Percentiles rank a stretch among this genome's conserved stretches.
Conservation (phyloP, 2,329 filamentous ascomycete species). For the Sphaceloma murrayae region DNA sequence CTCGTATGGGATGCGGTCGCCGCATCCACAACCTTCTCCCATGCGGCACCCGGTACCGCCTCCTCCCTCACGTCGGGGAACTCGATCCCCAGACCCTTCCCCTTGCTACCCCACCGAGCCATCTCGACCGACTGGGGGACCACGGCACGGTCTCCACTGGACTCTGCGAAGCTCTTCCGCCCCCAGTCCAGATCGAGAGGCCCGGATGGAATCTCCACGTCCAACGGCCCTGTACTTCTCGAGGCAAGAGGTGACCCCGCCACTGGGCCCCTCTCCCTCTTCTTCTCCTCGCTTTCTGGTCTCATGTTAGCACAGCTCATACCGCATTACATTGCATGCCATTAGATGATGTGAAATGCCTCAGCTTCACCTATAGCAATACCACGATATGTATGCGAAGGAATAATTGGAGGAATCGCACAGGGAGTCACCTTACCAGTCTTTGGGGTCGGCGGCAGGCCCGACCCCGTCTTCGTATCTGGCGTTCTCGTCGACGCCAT, state of each 20-base stretch:
- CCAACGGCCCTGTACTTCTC: constrained; percentile 4
- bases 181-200: constrained; percentile 8
- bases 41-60: neutral
- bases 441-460: neutral
- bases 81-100: constrained; percentile 10
- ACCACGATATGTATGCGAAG: neutral
- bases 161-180: neutral
- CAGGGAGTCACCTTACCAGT: neutral
- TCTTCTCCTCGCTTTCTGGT: neutral
- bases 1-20: neutral
- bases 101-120: constrained; percentile 1
- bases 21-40: neutral
- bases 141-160: neutral
- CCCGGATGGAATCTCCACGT: constrained; percentile 10
- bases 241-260: constrained; percentile 9
- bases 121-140: constrained; percentile 7
- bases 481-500: too few relatives aligned
- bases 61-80: neutral
- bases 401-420: neutral
- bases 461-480: too few relatives aligned
- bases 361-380: too few relatives aligned
- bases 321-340: too few relatives aligned
- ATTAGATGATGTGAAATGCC: too few relatives aligned
- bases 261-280: neutral
- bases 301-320: neutral